Evolutionary conservation across 176 grass and related monocot genomes (phyloP), one percentile per base, ranked within the genome.

Genomic region (Miscanthus lutarioriparius): DNA sequence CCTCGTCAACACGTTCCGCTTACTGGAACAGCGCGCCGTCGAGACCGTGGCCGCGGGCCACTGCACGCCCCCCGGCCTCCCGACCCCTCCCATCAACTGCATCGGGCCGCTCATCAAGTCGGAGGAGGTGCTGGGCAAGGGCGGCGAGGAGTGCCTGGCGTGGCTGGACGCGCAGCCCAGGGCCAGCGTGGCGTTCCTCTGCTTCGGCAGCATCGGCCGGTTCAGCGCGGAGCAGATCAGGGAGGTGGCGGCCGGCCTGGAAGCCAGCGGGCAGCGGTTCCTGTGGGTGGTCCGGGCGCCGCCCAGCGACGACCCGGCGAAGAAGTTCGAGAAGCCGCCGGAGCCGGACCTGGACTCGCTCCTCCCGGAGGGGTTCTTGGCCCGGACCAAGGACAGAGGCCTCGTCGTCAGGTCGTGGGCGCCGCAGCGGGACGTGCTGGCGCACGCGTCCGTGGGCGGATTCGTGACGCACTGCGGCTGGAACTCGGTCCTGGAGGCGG

Each of bases 81-180:
- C 65, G 32, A 84, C 76, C 49, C 88, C 90, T 1, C 76, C 27
- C 1, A 25, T 91, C 13, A 32, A 89, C 66, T 86, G 88, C 81
- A 89, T 92, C 59, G 93, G 93, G 4, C 93, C 93, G 5, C 81
- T 92, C 14, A 91, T 95, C 63, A 86, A 90, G 74, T 86, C 90
- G 23, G 63, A 69, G 61, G 88, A 92, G 75, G 88, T 85, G 47
- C 62, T 37, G 41, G 45, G 53, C 41, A 19, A 10, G 10, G 30
- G 80, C 26, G 67, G 81, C 14, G 35, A 35, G 41, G 80, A 72
- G 77, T 94, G 84, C 67, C 83, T 92, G 0, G 38, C 39, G 62
- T 94, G 92, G 92, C 84, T 94, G 25, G 87, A 90, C 72, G 23
- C 80, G 71, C 90, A 90, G 53, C 87, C 90, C 7, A 37, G 1